A percentile compares a stretch with the other conserved stretches of the same genome.
These are phyloP conservation scores for Coffea eugenioides DNA, from an alignment of 257 asterid genomes.

Conservation along the genomic window DNA sequence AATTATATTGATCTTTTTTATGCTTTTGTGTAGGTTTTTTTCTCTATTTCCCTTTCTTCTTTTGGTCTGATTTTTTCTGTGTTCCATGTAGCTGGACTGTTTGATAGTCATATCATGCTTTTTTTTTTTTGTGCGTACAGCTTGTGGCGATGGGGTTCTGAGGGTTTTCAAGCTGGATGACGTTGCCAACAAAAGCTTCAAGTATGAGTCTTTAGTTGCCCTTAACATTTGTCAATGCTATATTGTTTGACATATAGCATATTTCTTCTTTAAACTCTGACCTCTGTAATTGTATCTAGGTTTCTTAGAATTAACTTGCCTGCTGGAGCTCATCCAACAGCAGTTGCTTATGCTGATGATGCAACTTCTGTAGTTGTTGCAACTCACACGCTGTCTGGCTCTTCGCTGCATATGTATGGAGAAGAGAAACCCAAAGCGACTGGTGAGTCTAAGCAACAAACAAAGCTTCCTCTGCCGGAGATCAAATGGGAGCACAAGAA, in stretches of 20 bases:
- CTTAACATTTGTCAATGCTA: slow-evolving; percentile 5
- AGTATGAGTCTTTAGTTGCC: slow-evolving; percentile 49
- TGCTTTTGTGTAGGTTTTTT: background rate
- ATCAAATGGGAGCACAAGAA: slow-evolving; percentile 86
- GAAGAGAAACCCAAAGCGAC: slow-evolving; percentile 65
- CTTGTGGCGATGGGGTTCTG: slow-evolving; percentile 85
- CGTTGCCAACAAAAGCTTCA: slow-evolving; percentile 91
- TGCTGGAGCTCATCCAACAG: slow-evolving; percentile 87
- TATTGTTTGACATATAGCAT: slow-evolving; percentile 5
- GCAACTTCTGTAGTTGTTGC: slow-evolving; percentile 81
- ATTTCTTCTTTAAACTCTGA: slow-evolving; percentile 14
- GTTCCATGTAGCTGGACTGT: background rate
- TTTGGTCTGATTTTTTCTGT: background rate
- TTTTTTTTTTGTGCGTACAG: slow-evolving; percentile 38
- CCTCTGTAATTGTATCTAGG: slow-evolving; percentile 36
- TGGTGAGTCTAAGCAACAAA: slow-evolving; percentile 61
- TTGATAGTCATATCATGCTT: background rate
- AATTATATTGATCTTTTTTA: background rate
- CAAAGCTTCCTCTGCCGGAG: slow-evolving; percentile 88
- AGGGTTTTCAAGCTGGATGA: slow-evolving; percentile 96
- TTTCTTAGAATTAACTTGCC: slow-evolving; percentile 86
- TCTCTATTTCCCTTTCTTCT: background rate
- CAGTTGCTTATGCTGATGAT: slow-evolving; percentile 74
- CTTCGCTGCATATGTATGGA: slow-evolving; percentile 88
- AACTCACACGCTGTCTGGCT: slow-evolving; percentile 65